phyloP scores from a whole-genome alignment of 2,329 filamentous ascomycete species.

The Aspergillus neoniger region DNA sequence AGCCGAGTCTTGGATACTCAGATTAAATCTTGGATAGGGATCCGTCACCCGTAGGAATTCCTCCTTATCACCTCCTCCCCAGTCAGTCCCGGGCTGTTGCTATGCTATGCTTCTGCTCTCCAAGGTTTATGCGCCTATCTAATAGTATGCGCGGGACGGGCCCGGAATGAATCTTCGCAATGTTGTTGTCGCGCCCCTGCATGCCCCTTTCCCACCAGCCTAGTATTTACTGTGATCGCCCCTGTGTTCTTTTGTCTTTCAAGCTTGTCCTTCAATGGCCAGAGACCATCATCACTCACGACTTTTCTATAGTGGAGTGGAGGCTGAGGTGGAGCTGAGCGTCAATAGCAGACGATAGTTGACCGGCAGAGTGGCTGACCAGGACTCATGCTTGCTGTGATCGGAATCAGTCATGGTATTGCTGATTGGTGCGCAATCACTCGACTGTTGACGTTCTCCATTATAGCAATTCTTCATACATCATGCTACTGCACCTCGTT shows the following conservation, averaged over 20 bases:
- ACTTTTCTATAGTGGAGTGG: not conserved
- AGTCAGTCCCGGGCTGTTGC: not conserved
- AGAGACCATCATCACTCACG: not conserved
- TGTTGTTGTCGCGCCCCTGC: slow-evolving; percentile 14
- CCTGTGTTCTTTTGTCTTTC: not conserved
- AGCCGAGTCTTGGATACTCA: not conserved
- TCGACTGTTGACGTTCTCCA: not conserved
- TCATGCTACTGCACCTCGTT: not conserved
- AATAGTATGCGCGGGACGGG: slow-evolving; percentile 9
- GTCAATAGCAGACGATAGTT: not conserved
- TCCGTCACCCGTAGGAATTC: not conserved
- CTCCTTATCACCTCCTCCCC: not conserved
- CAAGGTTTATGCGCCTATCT: slow-evolving; percentile 10
- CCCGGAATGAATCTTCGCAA: slow-evolving; percentile 16
- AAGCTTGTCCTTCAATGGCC: not conserved
- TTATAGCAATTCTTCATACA: not conserved
- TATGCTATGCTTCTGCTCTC: not conserved
- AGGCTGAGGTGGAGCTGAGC: not conserved
- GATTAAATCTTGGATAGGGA: not conserved
- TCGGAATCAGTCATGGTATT: not conserved
- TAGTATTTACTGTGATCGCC: not conserved
- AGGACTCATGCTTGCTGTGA: not conserved
- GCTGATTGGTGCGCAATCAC: not conserved
- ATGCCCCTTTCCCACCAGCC: slow-evolving; percentile 8
- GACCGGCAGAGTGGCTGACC: not conserved